Percentiles rank a stretch among this genome's conserved stretches.
Evolutionary conservation across 306 rosid genomes (phyloP).

Genomic region (Malus asiatica): DNA sequence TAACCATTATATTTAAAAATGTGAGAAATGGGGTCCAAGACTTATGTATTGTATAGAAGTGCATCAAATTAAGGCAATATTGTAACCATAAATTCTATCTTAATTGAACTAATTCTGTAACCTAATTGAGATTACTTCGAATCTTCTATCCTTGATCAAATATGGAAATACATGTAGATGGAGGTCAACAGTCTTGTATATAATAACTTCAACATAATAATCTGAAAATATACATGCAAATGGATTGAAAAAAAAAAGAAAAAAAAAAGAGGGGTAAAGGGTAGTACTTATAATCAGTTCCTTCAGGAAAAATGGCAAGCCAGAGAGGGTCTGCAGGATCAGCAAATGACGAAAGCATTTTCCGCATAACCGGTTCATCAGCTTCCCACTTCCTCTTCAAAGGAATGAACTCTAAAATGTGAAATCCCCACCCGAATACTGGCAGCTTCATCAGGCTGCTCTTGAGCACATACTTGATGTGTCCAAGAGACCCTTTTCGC

Average conservation of each 20-base stretch:
- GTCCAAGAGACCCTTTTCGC: constrained; percentile 70
- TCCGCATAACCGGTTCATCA: constrained; percentile 54
- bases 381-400: constrained; percentile 89
- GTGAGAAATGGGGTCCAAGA: not conserved
- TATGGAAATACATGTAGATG: not conserved
- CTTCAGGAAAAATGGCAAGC: constrained; percentile 94
- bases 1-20: not conserved
- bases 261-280: constrained; percentile 2
- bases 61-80: not conserved
- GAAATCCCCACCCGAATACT: constrained; percentile 93
- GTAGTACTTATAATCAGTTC: constrained; percentile 84
- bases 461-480: constrained; percentile 83
- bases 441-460: constrained; percentile 94
- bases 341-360: constrained; percentile 49
- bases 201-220: constrained; percentile 11
- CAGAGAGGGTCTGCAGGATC: constrained; percentile 72
- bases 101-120: too few relatives aligned
- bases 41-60: not conserved
- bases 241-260: constrained; percentile 1
- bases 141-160: not conserved
- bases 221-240: not conserved
- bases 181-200: not conserved
- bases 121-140: not conserved
- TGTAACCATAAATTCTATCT: not conserved
- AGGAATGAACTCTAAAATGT: constrained; percentile 83